Percentiles rank a stretch among this genome's conserved stretches.
These are phyloP conservation scores for Plicaturopsis crispa DNA, from an alignment of 768 basidiomycete species.

Conservation along the genomic window DNA sequence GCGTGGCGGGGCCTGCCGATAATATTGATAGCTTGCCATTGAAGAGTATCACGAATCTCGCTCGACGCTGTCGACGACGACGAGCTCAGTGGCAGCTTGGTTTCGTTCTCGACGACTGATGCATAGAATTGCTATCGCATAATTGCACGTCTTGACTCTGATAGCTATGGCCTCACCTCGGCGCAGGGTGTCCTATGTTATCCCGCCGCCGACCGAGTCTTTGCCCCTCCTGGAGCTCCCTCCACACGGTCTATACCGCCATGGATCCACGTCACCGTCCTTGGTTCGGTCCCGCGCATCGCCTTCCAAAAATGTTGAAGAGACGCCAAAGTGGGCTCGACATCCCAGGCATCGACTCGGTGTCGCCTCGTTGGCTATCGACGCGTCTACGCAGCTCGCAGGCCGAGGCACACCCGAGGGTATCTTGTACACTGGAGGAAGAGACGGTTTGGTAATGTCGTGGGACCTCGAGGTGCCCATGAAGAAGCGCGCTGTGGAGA, in stretches of 20 bases:
- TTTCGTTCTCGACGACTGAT: too few species aligned
- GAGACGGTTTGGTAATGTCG: constrained; percentile 81
- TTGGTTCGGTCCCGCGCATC: constrained; percentile 34
- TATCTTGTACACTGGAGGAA: constrained; percentile 83
- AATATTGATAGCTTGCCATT: too few species aligned
- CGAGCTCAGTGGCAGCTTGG: too few species aligned
- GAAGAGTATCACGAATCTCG: too few species aligned
- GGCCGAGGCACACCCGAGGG: constrained; percentile 67
- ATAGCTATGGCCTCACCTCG: constrained; percentile 43
- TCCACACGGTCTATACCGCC: constrained; percentile 48
- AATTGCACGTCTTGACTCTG: too few species aligned
- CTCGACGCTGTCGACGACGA: too few species aligned
- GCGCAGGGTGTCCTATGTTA: constrained; percentile 81
- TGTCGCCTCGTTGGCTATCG: constrained; percentile 80
- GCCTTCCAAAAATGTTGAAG: constrained; percentile 16
- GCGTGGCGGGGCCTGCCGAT: too few species aligned
- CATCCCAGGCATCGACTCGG: constrained; percentile 86
- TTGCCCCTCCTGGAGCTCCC: constrained; percentile 69
- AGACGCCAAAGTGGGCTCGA: constrained; percentile 18
- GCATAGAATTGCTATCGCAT: too few species aligned
- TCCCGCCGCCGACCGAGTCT: constrained; percentile 61
- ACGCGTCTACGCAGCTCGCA: constrained; percentile 71
- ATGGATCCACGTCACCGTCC: constrained; percentile 66
- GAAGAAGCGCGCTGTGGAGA: constrained; percentile 21
- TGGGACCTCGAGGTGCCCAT: constrained; percentile 79